These are phyloP conservation scores for Trichoderma breve DNA, from an alignment of 2,329 filamentous ascomycete genomes.

Conservation along the genomic window DNA sequence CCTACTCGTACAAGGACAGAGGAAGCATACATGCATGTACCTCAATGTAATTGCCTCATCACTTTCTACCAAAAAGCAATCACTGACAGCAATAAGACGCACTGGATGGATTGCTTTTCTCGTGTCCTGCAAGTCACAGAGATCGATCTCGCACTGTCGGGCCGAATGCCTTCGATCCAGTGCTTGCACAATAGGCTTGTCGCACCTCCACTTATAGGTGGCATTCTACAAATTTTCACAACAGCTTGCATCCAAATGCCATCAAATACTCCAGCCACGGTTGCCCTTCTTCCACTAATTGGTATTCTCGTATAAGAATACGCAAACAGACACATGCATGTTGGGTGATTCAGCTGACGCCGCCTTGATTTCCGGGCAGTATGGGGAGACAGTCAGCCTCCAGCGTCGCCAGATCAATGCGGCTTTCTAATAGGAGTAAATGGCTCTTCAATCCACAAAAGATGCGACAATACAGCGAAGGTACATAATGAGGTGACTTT, in stretches of 20 bases:
- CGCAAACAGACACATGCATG: background rate
- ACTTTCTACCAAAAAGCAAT: background rate
- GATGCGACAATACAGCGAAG: background rate
- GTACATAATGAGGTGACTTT: background rate
- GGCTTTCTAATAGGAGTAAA: background rate
- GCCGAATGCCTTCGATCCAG: background rate
- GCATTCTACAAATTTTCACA: background rate
- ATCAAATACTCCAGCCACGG: background rate
- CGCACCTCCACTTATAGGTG: background rate
- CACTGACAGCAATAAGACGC: background rate
- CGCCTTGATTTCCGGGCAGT: background rate
- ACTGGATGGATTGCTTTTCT: background rate
- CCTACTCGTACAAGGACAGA: background rate
- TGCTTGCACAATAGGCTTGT: background rate
- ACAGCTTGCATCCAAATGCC: background rate
- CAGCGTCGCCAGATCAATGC: background rate
- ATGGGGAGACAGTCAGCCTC: background rate
- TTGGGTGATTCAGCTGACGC: background rate
- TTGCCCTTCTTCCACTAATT: background rate
- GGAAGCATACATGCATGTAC: background rate
- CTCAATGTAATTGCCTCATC: background rate
- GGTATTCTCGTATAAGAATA: background rate
- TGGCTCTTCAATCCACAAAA: background rate
- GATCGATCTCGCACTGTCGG: conserved; percentile 13
- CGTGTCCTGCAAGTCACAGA: background rate